Base-by-base conservation (phyloP, 352 stramenopile species). In the Phytophthora quininea region DNA sequence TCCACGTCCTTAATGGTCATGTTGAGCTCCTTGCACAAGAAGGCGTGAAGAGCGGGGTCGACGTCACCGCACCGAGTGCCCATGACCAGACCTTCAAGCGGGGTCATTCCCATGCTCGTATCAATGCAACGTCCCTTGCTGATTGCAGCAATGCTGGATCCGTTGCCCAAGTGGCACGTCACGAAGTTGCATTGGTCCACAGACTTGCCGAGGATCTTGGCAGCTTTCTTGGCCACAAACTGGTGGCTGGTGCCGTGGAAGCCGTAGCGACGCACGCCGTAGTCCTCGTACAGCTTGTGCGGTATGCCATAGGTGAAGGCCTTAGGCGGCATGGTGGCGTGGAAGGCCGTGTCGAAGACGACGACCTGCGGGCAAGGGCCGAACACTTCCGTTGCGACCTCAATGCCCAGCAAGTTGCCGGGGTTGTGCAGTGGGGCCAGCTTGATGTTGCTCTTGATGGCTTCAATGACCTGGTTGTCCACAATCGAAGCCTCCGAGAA, bases 291-390 rank as follows among this genome's bases (percentile, higher is more conserved):
- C 5, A 97, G 81, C 31, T 80, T 74, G 64, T 88, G 84, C 4
- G 91, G 91, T 43, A 97, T 63, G 2, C 84, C 88, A 64, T 97
- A 97, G 15, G 77, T 80, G 66, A 75, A 97, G 27, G 91, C 85
- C 54, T 91, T 81, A 47, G 88, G 71, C 35, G 83, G 78, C 82
- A 97, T 93, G 8, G 87, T 93, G 54, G 80, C 74, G 66, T 97
- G 91, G 79, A 96, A 97, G 12, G 90, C 87, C 54, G 91, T 97
- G 75, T 97, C 91, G 69, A 97, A 97, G n/a, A 97, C 91, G 3
- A 72, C 88, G 38, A 97, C 84, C 57, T 97, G 82, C 15, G 86
- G 84, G 37, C 76, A 76, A 0, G 72, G 46, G 30, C 83, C 88
- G 69, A 97, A 92, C 12, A 95, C 69, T 47, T 93, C 79, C 3